Evolutionary conservation across 2,329 filamentous ascomycete genomes (phyloP).

Genomic region (Neonectria faginata): DNA sequence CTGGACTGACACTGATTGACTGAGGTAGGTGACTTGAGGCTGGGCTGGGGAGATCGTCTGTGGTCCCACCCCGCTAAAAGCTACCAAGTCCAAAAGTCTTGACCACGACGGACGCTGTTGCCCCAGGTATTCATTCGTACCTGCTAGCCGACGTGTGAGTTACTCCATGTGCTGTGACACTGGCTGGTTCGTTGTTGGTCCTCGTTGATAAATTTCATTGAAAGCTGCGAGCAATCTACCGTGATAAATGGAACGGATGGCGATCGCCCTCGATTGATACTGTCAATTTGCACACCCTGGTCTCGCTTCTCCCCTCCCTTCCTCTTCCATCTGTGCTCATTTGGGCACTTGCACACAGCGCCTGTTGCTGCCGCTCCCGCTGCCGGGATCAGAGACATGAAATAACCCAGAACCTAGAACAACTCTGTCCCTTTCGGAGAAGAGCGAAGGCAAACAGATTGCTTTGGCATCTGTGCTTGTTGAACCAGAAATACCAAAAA

Average conservation of each 20-base stretch:
- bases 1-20: background rate
- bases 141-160: background rate
- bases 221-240: background rate
- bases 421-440: constrained; percentile 22
- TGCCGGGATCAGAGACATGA: constrained; percentile 11
- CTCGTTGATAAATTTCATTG: background rate
- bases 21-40: background rate
- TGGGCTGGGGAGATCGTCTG: constrained; percentile 16
- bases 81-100: constrained; percentile 6
- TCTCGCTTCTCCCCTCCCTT: background rate
- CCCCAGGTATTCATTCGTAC: background rate
- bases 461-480: constrained; percentile 10
- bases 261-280: background rate
- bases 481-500: background rate
- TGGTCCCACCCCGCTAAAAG: constrained; percentile 22
- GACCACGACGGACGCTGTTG: constrained; percentile 4
- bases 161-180: too few species aligned
- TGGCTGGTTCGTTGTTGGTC: background rate
- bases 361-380: background rate
- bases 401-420: constrained; percentile 29
- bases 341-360: background rate
- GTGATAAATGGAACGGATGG: constrained; percentile 1
- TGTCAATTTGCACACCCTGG: constrained; percentile 4
- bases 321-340: background rate
- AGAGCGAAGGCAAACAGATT: constrained; percentile 22